Percentiles rank a stretch among this genome's conserved stretches.
phyloP scores from a whole-genome alignment of 192 early-diverging fungal species.

The Chytriomyces sp. region DNA sequence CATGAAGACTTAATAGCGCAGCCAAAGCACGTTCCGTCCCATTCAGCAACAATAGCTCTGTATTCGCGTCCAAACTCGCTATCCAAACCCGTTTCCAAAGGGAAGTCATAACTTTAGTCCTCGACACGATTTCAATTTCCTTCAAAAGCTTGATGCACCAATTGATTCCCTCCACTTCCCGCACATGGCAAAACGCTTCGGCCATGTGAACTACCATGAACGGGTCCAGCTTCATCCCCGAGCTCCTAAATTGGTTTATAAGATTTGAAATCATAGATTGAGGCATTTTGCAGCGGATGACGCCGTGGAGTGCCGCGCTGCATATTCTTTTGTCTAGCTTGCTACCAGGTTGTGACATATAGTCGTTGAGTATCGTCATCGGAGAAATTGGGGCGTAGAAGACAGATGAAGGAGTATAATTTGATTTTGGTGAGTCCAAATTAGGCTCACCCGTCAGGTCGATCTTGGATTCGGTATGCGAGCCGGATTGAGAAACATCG shows the following conservation, averaged over 20 bases:
- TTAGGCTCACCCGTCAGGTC: no score
- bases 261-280: background rate
- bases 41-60: background rate
- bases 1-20: background rate
- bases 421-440: no score
- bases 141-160: constrained; percentile 1
- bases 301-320: background rate
- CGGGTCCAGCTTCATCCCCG: background rate
- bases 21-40: background rate
- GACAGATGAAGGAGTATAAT: no score
- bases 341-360: background rate
- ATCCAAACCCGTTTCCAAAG: constrained; percentile 20
- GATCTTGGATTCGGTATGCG: no score
- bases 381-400: constrained; percentile 11
- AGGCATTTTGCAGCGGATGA: constrained; percentile 12
- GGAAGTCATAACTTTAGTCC: background rate
- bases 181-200: constrained; percentile 2
- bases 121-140: background rate
- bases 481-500: no score
- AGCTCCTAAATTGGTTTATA: background rate
- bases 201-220: background rate
- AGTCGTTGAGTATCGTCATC: background rate
- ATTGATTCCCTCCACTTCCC: constrained; percentile 6
- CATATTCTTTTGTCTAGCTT: constrained; percentile 5
- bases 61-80: background rate